Evolutionary conservation across 345 rosid species (phyloP), one percentile per base, ranked within the genome.

Genomic region (Physaria fendleri): DNA sequence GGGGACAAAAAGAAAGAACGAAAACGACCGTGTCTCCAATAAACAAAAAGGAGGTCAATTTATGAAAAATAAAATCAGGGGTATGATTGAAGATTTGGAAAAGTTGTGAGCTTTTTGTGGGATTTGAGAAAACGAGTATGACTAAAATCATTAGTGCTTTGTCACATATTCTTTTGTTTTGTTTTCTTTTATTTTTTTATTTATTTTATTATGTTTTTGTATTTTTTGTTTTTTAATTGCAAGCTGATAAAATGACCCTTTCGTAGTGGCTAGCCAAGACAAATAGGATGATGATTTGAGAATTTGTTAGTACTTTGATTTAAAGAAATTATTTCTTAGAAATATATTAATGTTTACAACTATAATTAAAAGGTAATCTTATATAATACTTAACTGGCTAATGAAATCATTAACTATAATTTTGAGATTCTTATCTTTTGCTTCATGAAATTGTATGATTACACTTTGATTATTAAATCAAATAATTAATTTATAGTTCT

Each of bases 31-130:
- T 42, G 39, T 58, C 60, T 42, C 5, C 6, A 59, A 17, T 43
- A 10, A 37, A 16, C 2, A 65, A 34, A 43, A 30, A 22, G 4
- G 35, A 45, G 5, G 25, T 14, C 8, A 18, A 25, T 14, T 34
- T 7, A 28, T 2, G n/a, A n/a, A 9, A 25, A 28, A 49, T n/a
- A 59, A 22, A 43, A 59, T 53, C 0, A 27, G 53, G 73, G 68
- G 56, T 43, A 29, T 61, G 44, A 51, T 69, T 61, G 33, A 61
- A 69, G 29, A 54, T 41, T 69, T 69, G 23, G 44, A 49, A 30
- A 55, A 62, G 62, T n/a, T 46, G 11, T 21, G 6, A 45, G 34
- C 67, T 61, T 69, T n/a, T n/a, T n/a, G 61, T 59, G 54, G 20
- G 66, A 34, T 64, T 54, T 54, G 20, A 24, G 24, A 32, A 1